Evolutionary conservation across 192 early-diverging fungal genomes (phyloP), one percentile per base, ranked within the genome.

Genomic region (Podila horticola): DNA sequence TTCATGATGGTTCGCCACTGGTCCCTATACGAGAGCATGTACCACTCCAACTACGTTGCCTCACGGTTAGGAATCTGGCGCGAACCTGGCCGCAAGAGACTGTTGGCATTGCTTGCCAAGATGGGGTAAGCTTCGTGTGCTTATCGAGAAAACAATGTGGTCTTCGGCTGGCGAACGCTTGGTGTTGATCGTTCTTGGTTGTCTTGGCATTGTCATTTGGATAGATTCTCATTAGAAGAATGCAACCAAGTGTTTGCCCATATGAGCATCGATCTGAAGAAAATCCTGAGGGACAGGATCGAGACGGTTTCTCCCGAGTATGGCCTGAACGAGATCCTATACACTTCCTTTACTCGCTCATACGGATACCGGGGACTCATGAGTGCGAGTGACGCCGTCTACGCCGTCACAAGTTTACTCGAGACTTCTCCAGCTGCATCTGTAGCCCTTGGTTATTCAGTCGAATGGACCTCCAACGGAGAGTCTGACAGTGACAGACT

Each of bases 1-100:
- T 91, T 99, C 45, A 88, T 94, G 86, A 85, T 99, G 73, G 89
- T 95, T 26, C 86, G 96, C 45, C 97, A 99, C 71, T 99, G 97
- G 97, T 96, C 90, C 52, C 84, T 99, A 5, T 91, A 92, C 68
- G 94, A 93, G 45, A 91, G 93, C 60, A 92, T 99, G 95, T 93
- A 90, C 64, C 92, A 93, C 81, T 96, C 95, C 55, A 88, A 89
- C 12, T 97, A 95, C 67, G 95, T 99, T 9, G 94, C 92, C 5
- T 90, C 93, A 26, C 93, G 92, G 66, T 82, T 98, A 48, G 96
- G 93, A 11, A 91, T 96, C 5, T 98, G 97, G 97, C 92, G 92
- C 26, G 93, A 93, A 67, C 87, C 85, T 26, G 97, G 97, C 4
- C 86, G 94, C 61, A 86, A 91, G 73, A 85, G 92, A 33, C 83